phyloP scores from a whole-genome alignment of 1,284 basidiomycete genomes.

The Microbotryum violaceum region DNA sequence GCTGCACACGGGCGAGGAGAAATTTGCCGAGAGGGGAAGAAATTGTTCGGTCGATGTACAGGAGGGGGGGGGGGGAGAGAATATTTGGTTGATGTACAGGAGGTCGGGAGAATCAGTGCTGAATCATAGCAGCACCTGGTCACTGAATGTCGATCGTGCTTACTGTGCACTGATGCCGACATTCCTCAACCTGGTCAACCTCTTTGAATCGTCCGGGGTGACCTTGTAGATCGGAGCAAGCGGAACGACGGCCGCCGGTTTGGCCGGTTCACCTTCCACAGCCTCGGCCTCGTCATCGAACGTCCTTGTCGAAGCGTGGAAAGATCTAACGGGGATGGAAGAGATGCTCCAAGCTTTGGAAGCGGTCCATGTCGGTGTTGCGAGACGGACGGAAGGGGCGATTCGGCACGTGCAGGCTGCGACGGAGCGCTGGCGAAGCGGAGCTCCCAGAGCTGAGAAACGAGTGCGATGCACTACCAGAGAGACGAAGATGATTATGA shows the following conservation, averaged over 20 bases:
- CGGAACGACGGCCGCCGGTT: slow-evolving; percentile 19
- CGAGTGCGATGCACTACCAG: too few species aligned
- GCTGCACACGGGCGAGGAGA: neutral
- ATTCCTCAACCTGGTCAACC: slow-evolving; percentile 42
- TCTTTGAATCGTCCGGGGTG: slow-evolving; percentile 34
- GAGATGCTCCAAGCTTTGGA: neutral
- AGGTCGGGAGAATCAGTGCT: neutral
- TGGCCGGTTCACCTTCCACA: slow-evolving; percentile 11
- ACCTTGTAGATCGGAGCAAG: slow-evolving; percentile 19
- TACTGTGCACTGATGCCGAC: slow-evolving; percentile 46
- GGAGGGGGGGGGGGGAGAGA: too few species aligned
- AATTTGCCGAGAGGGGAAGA: neutral
- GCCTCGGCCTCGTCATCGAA: neutral
- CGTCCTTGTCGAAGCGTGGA: slow-evolving; percentile 4
- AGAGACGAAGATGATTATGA: too few species aligned
- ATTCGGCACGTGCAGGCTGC: slow-evolving; percentile 2
- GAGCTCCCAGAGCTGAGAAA: too few species aligned
- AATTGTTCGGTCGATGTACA: neutral
- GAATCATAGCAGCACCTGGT: neutral
- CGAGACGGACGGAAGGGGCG: neutral
- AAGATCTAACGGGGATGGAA: neutral
- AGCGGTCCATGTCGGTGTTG: neutral
- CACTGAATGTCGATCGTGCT: slow-evolving; percentile 19
- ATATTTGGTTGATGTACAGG: neutral
- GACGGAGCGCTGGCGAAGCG: neutral